Conservation (phyloP, 257 asterid genomes). For the Nicotiana noctiflora region DNA sequence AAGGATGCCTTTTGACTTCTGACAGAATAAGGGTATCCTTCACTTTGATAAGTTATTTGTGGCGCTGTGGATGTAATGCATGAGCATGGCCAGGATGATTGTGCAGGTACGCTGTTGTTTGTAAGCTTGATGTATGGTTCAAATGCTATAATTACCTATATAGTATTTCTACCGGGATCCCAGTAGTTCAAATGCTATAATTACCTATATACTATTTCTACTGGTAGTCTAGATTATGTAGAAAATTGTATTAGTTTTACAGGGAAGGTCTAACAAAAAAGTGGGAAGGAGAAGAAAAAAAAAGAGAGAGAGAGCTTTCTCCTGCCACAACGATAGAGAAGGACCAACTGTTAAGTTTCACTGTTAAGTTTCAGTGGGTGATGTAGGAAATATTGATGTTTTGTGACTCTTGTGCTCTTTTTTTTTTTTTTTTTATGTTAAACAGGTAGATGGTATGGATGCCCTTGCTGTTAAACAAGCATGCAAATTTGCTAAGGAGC, state of each 20-base stretch:
- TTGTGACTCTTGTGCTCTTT: background rate
- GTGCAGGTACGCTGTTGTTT: background rate
- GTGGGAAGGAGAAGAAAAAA: background rate
- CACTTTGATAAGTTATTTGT: background rate
- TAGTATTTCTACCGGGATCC: background rate
- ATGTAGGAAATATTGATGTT: background rate
- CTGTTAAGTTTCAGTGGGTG: background rate
- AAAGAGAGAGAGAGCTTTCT: background rate
- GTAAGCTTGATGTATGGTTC: background rate
- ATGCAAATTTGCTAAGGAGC: slow-evolving; percentile 92
- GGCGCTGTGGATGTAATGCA: background rate
- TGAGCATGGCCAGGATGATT: background rate
- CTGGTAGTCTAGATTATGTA: background rate
- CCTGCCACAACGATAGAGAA: background rate
- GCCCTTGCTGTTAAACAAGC: slow-evolving; percentile 96
- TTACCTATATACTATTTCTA: background rate
- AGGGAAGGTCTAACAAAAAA: background rate
- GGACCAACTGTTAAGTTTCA: background rate
- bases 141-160: background rate
- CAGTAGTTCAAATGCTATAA: background rate
- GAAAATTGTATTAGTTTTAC: background rate
- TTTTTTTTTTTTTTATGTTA: background rate
- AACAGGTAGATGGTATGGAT: slow-evolving; percentile 99
- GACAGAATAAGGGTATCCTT: background rate
- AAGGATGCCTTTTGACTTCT: background rate